Base-by-base conservation (phyloP, 2,329 filamentous ascomycete species). In the Myriosclerotinia duriaeana region DNA sequence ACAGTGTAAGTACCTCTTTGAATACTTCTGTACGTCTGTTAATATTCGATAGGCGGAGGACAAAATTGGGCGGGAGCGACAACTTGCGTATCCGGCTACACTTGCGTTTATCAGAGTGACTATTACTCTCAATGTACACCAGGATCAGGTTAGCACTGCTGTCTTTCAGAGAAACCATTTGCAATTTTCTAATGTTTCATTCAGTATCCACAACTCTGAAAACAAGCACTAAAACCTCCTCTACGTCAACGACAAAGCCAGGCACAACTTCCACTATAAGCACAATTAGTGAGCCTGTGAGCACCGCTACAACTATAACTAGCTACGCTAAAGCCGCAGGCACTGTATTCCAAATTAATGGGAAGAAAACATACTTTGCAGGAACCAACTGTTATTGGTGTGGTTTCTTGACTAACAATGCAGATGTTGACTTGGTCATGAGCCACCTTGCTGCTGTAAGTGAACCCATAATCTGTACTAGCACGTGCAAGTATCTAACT, bases 321-420 rank as follows among this genome's bases (percentile, higher is more conserved):
- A 66, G 69, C 11, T 73, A 67, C 59, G 71, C 73, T 3, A 74
- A 71, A 46, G 50, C 69, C 8, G 68, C 58, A 50, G 78, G 77
- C 34, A 72, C 71, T 20, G 66, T 75, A 30, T 81, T 82, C 68
- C 73, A 72, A 22, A 78, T 84, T 65, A 78, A 83, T 69, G 80
- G 80, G 40, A 74, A 78, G 67, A 78, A 78, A n/a, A 75, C 77
- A 36, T 83, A 85, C 74, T 84, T 81, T 68, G 81, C 81, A 17
- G 84, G 84, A 20, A 84, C 80, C 22, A 86, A 87, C 73, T 78
- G 80, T 38, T 86, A 86, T 75, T 86, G 83, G 81, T 81, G 85
- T 66, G 78, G 80, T 9, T 85, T 85, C 69, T 72, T 82, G 44
- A 83, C 79, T 69, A 81, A 83, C 67, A 79, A 85, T 69, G 78